Evolutionary conservation across 2,329 filamentous ascomycete genomes (phyloP), one percentile per base, ranked within the genome.

Genomic region (Fusarium sp.): DNA sequence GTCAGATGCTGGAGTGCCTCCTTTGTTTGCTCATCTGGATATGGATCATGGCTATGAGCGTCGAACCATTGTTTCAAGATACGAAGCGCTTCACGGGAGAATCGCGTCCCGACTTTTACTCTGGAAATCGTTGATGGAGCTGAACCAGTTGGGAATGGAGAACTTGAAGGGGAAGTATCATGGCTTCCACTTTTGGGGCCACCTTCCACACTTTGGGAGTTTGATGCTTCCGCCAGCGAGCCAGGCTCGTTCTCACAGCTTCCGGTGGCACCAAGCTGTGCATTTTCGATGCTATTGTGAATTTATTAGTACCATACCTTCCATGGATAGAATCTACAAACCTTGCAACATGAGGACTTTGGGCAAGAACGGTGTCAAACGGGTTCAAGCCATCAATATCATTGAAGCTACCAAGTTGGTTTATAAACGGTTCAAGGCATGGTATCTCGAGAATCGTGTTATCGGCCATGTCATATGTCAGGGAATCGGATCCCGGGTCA

Each of bases 1-100:
- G 94, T 97, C 71, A 90, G 86, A 54, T 87, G 84, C 77, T 92
- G 90, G 31, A 97, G 84, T 53, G 88, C 86, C 65, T 93, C 91
- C 76, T 94, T 95, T 76, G 97, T 92, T 55, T 93, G 89, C 41
- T 96, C 93, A 16, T 88, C 94, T 7, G 94, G 94, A 76, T 97
- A 97, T 0, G 94, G 94, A 73, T 95, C 92, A 53, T 90, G 87
- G 68, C 86, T 87, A 77, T 97, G 93, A 10, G 89, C 88, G 1
- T 90, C 86, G 28, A 95, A 85, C 94, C 94, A 97, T 43, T 51
- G 37, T 6, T 54, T 50, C 11, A 62, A 16, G 27, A 62, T 36
- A 3, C 18, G 28, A 3, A 57, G 30, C 12, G 52, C 36, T 12
- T 56, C 44, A 18, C 43, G 53, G 8, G 59, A 62, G 44, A 62